A percentile compares a stretch with the other conserved stretches of the same genome.
Conservation (phyloP, 2,329 filamentous ascomycete species). For the Arachnomyces sp. region DNA sequence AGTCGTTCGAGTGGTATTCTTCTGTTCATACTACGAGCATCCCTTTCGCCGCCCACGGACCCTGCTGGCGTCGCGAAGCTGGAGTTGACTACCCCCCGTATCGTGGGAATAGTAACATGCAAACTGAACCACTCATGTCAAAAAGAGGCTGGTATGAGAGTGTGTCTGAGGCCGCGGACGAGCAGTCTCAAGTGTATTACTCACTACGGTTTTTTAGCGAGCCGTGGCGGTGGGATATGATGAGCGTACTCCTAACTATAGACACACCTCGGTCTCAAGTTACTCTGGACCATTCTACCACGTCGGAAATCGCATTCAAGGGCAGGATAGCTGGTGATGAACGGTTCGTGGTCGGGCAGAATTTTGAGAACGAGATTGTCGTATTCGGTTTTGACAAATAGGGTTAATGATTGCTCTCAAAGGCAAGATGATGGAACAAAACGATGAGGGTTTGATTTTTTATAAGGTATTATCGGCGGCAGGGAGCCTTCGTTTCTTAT, state of each 20-base stretch:
- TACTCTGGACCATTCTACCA: slow-evolving; percentile 29
- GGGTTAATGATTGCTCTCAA: not conserved
- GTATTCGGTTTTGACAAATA: slow-evolving; percentile 45
- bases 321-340: slow-evolving; percentile 54
- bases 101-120: slow-evolving; percentile 33
- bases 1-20: slow-evolving; percentile 32
- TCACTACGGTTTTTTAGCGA: slow-evolving; percentile 27
- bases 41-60: slow-evolving; percentile 45
- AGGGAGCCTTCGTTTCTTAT: too few species aligned
- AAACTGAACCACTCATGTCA: slow-evolving; percentile 22
- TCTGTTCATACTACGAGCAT: slow-evolving; percentile 46
- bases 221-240: slow-evolving; percentile 18
- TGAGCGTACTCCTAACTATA: slow-evolving; percentile 23
- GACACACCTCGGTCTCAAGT: slow-evolving; percentile 17
- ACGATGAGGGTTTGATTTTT: slow-evolving; percentile 4
- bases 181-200: slow-evolving; percentile 25
- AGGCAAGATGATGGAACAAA: not conserved
- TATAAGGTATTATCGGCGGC: too few species aligned
- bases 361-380: slow-evolving; percentile 43
- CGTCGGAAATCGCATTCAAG: slow-evolving; percentile 43
- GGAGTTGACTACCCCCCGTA: slow-evolving; percentile 41
- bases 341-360: slow-evolving; percentile 56
- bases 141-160: slow-evolving; percentile 27
- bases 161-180: slow-evolving; percentile 30
- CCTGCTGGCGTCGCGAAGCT: slow-evolving; percentile 42